A percentile compares a stretch with the other conserved stretches of the same genome.
These are phyloP conservation scores for Citrus reticulata DNA, from an alignment of 345 rosid genomes.

Conservation along the genomic window DNA sequence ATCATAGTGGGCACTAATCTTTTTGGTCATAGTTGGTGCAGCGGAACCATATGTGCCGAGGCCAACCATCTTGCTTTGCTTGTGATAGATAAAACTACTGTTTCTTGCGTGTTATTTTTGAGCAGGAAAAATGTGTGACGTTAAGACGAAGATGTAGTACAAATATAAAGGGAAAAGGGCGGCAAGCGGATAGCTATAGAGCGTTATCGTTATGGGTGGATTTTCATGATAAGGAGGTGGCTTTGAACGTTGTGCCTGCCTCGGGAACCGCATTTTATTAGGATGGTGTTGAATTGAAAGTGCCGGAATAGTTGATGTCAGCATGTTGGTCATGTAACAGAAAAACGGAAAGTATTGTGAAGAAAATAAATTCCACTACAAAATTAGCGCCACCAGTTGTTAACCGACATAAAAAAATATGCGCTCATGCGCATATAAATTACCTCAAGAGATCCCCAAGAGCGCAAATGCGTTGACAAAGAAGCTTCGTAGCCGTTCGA, in stretches of 20 bases:
- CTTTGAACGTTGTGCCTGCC: slow-evolving; percentile 26
- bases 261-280: slow-evolving; percentile 20
- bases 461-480: neutral
- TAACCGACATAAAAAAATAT: neutral
- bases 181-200: slow-evolving; percentile 19
- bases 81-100: neutral
- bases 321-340: neutral
- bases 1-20: slow-evolving; percentile 36
- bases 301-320: no score
- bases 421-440: neutral
- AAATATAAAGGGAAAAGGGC: slow-evolving; percentile 11
- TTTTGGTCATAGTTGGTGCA: slow-evolving; percentile 14
- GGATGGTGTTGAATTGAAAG: neutral
- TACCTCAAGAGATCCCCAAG: neutral
- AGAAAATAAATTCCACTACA: neutral
- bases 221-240: neutral
- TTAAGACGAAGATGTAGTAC: neutral
- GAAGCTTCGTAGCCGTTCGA: neutral
- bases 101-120: neutral
- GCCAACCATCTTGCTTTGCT: slow-evolving; percentile 17
- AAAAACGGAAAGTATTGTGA: neutral
- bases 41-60: slow-evolving; percentile 6
- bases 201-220: slow-evolving; percentile 19
- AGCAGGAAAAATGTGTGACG: neutral
- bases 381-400: neutral